phyloP scores from a whole-genome alignment of 208 protist genomes.

The Leishmania major region DNA sequence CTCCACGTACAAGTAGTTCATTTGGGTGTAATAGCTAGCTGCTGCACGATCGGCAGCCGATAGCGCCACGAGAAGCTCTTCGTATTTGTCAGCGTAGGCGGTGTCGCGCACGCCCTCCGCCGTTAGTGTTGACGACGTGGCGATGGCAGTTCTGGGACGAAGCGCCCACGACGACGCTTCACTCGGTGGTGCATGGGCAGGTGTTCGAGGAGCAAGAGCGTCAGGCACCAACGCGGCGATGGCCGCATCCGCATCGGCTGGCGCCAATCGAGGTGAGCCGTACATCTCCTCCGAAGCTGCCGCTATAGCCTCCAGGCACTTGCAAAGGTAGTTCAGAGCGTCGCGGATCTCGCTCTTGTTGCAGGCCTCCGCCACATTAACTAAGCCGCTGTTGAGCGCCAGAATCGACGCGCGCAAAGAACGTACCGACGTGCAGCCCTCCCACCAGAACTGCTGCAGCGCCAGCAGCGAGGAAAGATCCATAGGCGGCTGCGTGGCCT shows the following conservation, averaged over 20 bases:
- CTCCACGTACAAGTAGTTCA: constrained; percentile 59
- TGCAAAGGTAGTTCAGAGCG: constrained; percentile 45
- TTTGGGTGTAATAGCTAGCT: constrained; percentile 71
- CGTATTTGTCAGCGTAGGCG: not conserved
- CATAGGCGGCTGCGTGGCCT: not conserved
- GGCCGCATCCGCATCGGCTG: not conserved
- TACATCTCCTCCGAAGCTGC: not conserved
- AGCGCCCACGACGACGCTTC: not conserved
- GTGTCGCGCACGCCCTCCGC: not conserved
- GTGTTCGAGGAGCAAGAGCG: no score
- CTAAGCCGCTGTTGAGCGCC: constrained; percentile 28
- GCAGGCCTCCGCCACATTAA: constrained; percentile 39
- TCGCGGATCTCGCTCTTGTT: constrained; percentile 45
- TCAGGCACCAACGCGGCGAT: not conserved
- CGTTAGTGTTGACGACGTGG: no score
- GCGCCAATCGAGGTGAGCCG: not conserved
- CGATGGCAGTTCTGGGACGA: not conserved
- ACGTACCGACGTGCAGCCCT: constrained; percentile 39
- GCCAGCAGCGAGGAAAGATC: constrained; percentile 41
- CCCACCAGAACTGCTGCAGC: constrained; percentile 71
- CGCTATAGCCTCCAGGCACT: constrained; percentile 35
- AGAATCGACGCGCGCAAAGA: constrained; percentile 26
- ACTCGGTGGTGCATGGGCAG: not conserved
- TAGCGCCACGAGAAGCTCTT: constrained; percentile 63
- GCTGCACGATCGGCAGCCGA: constrained; percentile 71